A percentile compares a stretch with the other conserved stretches of the same genome.
phyloP scores from a whole-genome alignment of 2,329 filamentous ascomycete species.

The Penicillium sp. region DNA sequence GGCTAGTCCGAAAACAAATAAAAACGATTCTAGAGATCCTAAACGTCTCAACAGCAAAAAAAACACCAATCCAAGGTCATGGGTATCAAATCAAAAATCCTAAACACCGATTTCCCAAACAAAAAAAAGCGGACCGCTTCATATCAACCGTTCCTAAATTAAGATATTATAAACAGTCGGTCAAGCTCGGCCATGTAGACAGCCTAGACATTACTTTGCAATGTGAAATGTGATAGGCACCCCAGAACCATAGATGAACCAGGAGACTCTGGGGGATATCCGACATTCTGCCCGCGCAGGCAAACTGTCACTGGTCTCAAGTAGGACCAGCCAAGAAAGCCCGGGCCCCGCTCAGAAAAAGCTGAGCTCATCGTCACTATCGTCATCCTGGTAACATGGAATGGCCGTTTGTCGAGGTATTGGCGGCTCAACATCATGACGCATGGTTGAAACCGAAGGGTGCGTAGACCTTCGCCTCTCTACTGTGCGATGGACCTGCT shows the following conservation, averaged over 20 bases:
- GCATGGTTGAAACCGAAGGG: slow-evolving; percentile 8
- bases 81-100: slow-evolving; percentile 20
- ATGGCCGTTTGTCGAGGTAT: slow-evolving; percentile 21
- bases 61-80: slow-evolving; percentile 12
- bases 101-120: slow-evolving; percentile 3
- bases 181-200: background rate
- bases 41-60: background rate
- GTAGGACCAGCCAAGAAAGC: background rate
- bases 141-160: slow-evolving; percentile 6
- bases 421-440: background rate
- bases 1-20: background rate
- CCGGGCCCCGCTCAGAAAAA: slow-evolving; percentile 28
- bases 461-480: slow-evolving; percentile 17
- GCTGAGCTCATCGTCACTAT: slow-evolving; percentile 43
- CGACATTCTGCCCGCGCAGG: background rate
- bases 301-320: background rate
- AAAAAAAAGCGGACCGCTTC: slow-evolving; percentile 2
- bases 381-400: slow-evolving; percentile 31
- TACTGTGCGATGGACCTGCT: slow-evolving; percentile 17
- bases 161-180: background rate
- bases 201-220: background rate
- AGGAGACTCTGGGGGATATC: background rate
- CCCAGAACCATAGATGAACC: background rate
- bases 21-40: background rate
- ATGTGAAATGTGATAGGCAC: slow-evolving; percentile 1